Evolutionary conservation across 139 green algal species (phyloP).

Genomic region (Zygnema cylindricum): DNA sequence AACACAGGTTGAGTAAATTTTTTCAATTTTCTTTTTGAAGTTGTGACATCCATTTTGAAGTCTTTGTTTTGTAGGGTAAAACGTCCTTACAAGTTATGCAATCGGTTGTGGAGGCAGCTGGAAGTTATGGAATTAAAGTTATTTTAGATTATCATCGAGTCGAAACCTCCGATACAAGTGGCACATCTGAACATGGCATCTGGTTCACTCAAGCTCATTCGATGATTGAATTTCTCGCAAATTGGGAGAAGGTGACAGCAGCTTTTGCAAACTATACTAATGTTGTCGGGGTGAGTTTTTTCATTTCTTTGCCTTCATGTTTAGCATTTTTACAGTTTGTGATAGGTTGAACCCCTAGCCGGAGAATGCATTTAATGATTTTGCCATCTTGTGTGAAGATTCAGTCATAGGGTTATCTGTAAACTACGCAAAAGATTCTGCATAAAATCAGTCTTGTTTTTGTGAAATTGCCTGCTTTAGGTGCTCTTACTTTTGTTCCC

Average conservation of each 20-base stretch:
- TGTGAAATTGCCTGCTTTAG: neutral
- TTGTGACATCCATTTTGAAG: too few species aligned
- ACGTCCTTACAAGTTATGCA: slow-evolving; percentile 42
- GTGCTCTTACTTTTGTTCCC: neutral
- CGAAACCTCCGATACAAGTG: neutral
- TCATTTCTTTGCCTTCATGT: neutral
- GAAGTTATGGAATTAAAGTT: neutral
- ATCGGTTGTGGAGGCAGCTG: neutral
- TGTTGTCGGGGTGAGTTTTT: neutral
- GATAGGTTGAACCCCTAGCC: neutral
- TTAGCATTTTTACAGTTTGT: neutral
- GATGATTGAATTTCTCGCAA: slow-evolving; percentile 22
- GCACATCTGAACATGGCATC: slow-evolving; percentile 1
- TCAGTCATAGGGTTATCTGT: too few species aligned
- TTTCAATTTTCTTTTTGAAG: too few species aligned
- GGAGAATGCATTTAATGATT: too few species aligned
- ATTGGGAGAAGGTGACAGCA: neutral
- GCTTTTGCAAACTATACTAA: neutral
- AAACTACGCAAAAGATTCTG: too few species aligned
- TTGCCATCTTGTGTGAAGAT: too few species aligned
- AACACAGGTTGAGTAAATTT: too few species aligned
- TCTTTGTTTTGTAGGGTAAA: slow-evolving; percentile 2
- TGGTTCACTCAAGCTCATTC: slow-evolving; percentile 3
- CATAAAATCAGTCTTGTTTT: too few species aligned
- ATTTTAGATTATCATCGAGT: slow-evolving; percentile 34